Evolutionary conservation across 192 early-diverging fungal species (phyloP).

Genomic region (Diversispora epigaea): DNA sequence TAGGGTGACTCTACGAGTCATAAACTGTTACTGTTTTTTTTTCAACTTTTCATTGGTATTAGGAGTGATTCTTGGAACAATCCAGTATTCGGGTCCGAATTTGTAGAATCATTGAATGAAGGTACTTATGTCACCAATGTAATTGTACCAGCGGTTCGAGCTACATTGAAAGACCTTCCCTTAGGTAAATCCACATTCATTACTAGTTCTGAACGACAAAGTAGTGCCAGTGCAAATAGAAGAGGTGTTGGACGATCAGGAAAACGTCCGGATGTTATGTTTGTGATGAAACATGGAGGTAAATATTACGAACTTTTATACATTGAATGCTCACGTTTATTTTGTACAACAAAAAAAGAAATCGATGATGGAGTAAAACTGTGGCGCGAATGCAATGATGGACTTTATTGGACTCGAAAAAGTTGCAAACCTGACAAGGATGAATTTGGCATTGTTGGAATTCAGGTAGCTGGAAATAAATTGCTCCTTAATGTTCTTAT

Average conservation of each 20-base stretch:
- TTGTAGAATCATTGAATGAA: not conserved
- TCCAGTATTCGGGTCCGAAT: not conserved
- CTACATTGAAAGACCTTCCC: not conserved
- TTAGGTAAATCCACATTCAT: slow-evolving; percentile 8
- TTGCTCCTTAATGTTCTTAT: not conserved
- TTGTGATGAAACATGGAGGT: slow-evolving; percentile 15
- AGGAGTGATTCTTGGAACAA: slow-evolving; percentile 18
- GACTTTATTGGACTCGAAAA: slow-evolving; percentile 4
- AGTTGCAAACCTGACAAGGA: slow-evolving; percentile 5
- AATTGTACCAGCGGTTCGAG: not conserved
- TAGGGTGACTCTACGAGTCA: not conserved
- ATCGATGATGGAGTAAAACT: not conserved
- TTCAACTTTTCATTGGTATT: too few relatives aligned
- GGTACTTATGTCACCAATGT: slow-evolving; percentile 11
- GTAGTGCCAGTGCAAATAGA: slow-evolving; percentile 3
- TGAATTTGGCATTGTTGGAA: slow-evolving; percentile 14
- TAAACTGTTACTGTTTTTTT: not conserved
- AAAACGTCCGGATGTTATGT: slow-evolving; percentile 11
- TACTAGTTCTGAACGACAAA: slow-evolving; percentile 8
- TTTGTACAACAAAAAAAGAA: slow-evolving; percentile 13
- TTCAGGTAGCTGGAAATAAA: slow-evolving; percentile 11
- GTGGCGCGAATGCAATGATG: slow-evolving; percentile 14
- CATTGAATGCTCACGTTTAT: slow-evolving; percentile 10
- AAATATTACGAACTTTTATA: slow-evolving; percentile 14
- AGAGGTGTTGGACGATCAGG: not conserved